Evolutionary conservation across 306 rosid genomes (phyloP), one percentile per base, ranked within the genome.

Genomic region (Sechiopsis laciniata): DNA sequence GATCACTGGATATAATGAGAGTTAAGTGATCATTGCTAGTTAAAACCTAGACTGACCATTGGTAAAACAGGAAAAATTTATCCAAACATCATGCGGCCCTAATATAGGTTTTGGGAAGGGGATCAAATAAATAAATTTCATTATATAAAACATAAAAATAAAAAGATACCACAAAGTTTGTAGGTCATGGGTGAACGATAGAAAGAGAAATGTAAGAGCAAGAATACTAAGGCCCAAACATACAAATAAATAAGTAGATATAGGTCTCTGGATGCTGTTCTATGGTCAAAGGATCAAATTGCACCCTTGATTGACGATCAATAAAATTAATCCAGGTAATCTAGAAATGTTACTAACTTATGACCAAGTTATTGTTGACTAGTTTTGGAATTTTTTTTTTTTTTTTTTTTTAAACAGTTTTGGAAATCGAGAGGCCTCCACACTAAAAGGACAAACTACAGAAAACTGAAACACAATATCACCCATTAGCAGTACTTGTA

Each of bases 161-260:
- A 26, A 15, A 42, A 48, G 20, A 8, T 68, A 48, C 20, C 10
- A 65, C 54, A 67, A 21, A 46, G 20, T 45, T 12, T 21, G 21
- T 68, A 48, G 21, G 48, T 68, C n/a, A 22, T 48, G 37, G 20
- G 42, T 22, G 19, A 48, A 24, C 12, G 3, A 67, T 16, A 48
- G 40, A 48, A 68, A 68, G 10, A 22, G 3, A 68, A 46, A 48
- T 21, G 73, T 40, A 68, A 68, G 37, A 68, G 20, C 7, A 68
- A 22, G 20, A 46, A 48, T 13, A 60, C 21, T 55, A 21, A 46
- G 17, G 20, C 73, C 17, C 73, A 21, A 6, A 15, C 21, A 52
- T 21, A 19, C n/a, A 19, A 65, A n/a, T 17, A 20, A 46, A 20
- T 67, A 46, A 20, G 12, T 21, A 67, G 56, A 67, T 7, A 48